Evolutionary conservation across 768 basidiomycete genomes (phyloP), one percentile per base, ranked within the genome.

Genomic region (Lyophyllum decastes): DNA sequence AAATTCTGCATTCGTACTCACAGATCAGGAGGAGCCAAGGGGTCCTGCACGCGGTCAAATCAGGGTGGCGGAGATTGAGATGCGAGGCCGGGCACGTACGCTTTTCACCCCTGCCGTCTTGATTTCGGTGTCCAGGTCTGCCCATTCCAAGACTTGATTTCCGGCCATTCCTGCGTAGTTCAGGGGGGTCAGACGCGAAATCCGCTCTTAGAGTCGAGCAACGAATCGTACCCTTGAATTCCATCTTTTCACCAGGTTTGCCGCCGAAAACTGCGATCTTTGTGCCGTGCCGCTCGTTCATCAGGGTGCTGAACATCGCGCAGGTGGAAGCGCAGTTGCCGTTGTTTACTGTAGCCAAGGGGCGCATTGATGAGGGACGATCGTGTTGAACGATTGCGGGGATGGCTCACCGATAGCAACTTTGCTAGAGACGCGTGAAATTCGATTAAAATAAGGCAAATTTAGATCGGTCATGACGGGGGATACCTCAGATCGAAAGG

Each of bases 61-160:
- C 7, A 17, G 41, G 14, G 19, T 22, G 9, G 16, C 22, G 10
- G 25, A 1, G 26, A 27, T 41, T 25, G 8, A 5, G 4, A 40
- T 9, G 14, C 38, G 8, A 0, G 43, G 7, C 16, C 8, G 26
- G 4, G 24, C 21, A 66, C 76, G 58, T 60, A 78, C 81, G 40
- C 71, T 73, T 70, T 84, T 75, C 61, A 85, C 65, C 54, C 80
- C 76, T 17, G 77, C 80, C 2, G 84, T 84, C 74, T 85, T 84
- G 59, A 86, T 80, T 66, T 86, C 85, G 9, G 79, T 77, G 63
- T 85, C 84, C 35, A 87, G 68, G 63, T 85, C 84, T 11, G 68
- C 61, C 84, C 84, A 86, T 64, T 86, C 85, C 19, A 86, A 63
- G 1, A 86, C 85, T 66, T 86, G 84, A 62, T 85, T 84, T 1